Evolutionary conservation across 2,329 filamentous ascomycete genomes (phyloP), one percentile per base, ranked within the genome.

Genomic region (Trichoderma lentiforme): DNA sequence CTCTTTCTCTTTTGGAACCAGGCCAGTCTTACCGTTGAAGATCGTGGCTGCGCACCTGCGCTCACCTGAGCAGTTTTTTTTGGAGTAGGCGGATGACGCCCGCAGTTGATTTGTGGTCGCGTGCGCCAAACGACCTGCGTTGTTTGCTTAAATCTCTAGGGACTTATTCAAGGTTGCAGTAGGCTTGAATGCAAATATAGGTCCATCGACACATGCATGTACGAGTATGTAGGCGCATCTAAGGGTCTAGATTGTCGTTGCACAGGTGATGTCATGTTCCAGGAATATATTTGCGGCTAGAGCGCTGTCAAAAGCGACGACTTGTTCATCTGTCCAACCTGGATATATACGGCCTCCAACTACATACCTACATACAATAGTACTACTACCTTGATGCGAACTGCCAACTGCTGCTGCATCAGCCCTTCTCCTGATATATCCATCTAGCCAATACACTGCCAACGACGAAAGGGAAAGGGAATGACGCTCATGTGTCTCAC

Each of bases 41-140:
- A 68, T 64, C 21, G 58, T 71, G 34, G 69, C 58, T 57, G 69
- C 60, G 58, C 56, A 47, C 15, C 32, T 18, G 14, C 28, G 61
- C 69, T 71, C 69, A 71, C 69, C 69, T 71, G 69, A 71, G 69
- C 69, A 51, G 26, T 58, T 32, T 63, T 36, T 63, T 43, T 64
- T 32, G 21, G 24, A 28, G 26, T 58, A 53, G 51, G 61, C 69
- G 36, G 69, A 71, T 71, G 69, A 58, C 69, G 53, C 69, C 34
- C 53, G 69, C 53, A 21, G 32, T 15, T 34, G 47, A 18, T n/a
- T 11, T 39, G 28, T 21, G 60, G 68, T 71, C 68, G 68, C 68
- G 68, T 71, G 68, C 60, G n/a, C 43, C 32, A 43, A 68, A 56
- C 6, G 26, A 14, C 62, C 15, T 30, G 24, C 5, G 7, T 12